phyloP scores from a whole-genome alignment of 495 filamentous ascomycete species.

The Pseudevernia furfuracea region DNA sequence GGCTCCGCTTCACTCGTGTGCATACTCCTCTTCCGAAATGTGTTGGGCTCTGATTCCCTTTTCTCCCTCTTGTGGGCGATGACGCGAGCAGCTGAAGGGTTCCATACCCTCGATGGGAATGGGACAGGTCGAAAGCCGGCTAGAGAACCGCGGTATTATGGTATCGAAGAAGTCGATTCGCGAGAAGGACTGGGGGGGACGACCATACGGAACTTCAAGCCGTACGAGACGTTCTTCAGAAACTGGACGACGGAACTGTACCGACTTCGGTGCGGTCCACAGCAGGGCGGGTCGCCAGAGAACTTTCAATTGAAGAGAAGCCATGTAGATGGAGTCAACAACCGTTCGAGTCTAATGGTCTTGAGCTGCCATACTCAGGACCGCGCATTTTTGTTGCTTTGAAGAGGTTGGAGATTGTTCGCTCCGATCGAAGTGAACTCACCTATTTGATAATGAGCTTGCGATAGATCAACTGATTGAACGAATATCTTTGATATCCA shows the following conservation, averaged over 20 bases:
- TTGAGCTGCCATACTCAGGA: neutral
- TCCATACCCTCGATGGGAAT: neutral
- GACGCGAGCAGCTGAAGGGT: neutral
- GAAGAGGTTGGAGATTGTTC: neutral
- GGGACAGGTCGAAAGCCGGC: neutral
- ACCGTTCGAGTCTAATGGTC: neutral
- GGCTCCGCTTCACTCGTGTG: neutral
- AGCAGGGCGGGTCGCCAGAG: neutral
- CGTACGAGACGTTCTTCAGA: neutral
- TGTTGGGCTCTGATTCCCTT: neutral
- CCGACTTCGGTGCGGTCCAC: neutral
- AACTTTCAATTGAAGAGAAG: neutral
- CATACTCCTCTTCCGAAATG: neutral
- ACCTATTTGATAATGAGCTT: neutral
- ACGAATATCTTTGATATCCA: neutral
- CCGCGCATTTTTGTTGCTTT: neutral
- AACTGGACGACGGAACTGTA: neutral
- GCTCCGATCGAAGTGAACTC: neutral
- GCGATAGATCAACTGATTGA: neutral
- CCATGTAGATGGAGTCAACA: neutral
- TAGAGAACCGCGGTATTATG: neutral
- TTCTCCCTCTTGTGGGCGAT: neutral
- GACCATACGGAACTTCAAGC: neutral
- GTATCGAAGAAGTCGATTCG: neutral
- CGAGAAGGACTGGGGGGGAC: neutral